Base-by-base conservation (phyloP, 2,329 filamentous ascomycete species). In the Claviceps sp. region DNA sequence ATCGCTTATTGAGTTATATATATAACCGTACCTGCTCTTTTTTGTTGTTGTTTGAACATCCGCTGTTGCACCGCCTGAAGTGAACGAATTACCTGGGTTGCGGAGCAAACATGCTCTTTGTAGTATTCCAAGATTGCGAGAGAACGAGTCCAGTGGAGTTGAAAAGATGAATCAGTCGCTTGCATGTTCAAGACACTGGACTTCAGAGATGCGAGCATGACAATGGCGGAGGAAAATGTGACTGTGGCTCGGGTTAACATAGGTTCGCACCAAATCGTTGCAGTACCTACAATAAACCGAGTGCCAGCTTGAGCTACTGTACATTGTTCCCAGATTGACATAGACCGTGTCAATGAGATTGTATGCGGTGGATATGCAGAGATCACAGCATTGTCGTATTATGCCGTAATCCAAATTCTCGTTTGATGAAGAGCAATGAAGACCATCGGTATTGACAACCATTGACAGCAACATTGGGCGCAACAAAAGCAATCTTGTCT, bases 281-380 rank as follows among this genome's bases (percentile, higher is more conserved):
- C 17, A 13, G 41, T 19, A 41, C 50, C 47, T 19, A 51, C 50
- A 51, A 40, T 51, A 51, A 14, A 51, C 50, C 3, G 50, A 47
- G 38, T 51, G 50, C 50, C 50, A 51, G 50, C 50, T 40, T 40
- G 50, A 51, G 16, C 50, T 51, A 22, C 43, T 44, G 24, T 51
- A 41, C 37, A 30, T 16, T 5, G 43, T 51, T 19, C 43, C 50
- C 43, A 51, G 8, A 22, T 47, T 51, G n/a, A 41, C 34, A 19
- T 51, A 41, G 13, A 51, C 24, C 22, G 22, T 41, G 14, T 51
- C 43, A 13, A 51, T 51, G 42, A 51, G 50, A 22, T 47, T 46
- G 38, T 51, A 51, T 5, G 50, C 50, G 4, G 50, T 51, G 26
- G 10, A 17, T 14, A 51, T 47, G 43, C 50, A 51, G 16, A 51